Evolutionary conservation across 805 yeast species (phyloP), one percentile per base, ranked within the genome.

Genomic region (Metschnikowia lunata): DNA sequence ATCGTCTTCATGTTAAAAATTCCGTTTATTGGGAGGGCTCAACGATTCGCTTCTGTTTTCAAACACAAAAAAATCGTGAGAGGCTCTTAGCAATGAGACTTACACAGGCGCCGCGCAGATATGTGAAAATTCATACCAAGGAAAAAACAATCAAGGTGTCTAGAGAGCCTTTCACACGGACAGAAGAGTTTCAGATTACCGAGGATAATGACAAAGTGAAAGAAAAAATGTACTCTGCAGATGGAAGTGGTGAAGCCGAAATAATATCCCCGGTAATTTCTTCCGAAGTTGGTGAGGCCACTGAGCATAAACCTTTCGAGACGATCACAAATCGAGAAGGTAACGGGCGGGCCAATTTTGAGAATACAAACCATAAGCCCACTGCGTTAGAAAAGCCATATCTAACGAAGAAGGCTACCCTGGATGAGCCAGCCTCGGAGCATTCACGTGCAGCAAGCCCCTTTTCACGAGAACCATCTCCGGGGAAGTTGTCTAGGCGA

Each of bases 401-500:
- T 7, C 33, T 39, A 7, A 15, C 30, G 34, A 38, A 38, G 34
- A 38, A 34, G 27, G 27, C 31, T 8, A 28, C 37, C 8, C 43
- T 43, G 43, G 47, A 39, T 30, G 47, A 36, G 23, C 34, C 39
- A 18, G 23, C 23, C 23, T 18, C 23, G 12, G 46, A 43, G 5
- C 27, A 34, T 11, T 39, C 47, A 23, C 46, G 54, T 4, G 42
- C 52, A 7, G 47, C 54, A 10, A 50, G 54, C 29, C 54, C 54
- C 9, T 50, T 50, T 33, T 43, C 54, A 3, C 35, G 34, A 8
- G 49, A 50, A 18, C 46, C 38, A 27, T 42, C 54, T 12, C 39
- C 47, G 5, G 12, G 40, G 30, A 37, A 40, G 26, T 10, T 34
- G 32, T 15, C 47, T 9, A 60, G 58, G 45, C 55, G 58, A 51